These are phyloP conservation scores for Oryza brachyantha DNA, from an alignment of 176 grass and related monocot species.

Conservation along the genomic window DNA sequence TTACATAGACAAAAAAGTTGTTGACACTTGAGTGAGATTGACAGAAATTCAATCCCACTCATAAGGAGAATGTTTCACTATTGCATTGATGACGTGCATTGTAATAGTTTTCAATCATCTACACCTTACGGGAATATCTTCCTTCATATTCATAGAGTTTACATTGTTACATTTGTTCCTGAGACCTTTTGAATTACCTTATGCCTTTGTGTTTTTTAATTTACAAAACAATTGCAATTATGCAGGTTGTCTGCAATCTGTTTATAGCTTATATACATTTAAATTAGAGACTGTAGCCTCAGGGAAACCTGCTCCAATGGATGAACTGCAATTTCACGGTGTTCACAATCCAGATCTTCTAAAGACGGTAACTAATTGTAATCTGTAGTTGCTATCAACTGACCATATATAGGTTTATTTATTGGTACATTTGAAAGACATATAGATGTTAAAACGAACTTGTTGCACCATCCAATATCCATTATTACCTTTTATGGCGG, in stretches of 20 bases:
- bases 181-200: background rate
- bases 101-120: background rate
- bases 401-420: constrained; percentile 14
- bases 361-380: constrained; percentile 45
- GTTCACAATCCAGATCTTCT: constrained; percentile 55
- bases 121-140: background rate
- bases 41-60: too few relatives aligned
- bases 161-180: background rate
- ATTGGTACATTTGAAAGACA: background rate
- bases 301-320: constrained; percentile 61
- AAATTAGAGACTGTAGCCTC: constrained; percentile 62
- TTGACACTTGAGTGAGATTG: too few relatives aligned
- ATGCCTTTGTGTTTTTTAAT: constrained; percentile 1
- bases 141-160: background rate
- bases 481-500: background rate
- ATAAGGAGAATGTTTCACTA: too few relatives aligned
- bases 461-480: background rate
- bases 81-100: background rate
- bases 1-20: too few relatives aligned
- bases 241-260: constrained; percentile 69
- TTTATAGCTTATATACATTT: constrained; percentile 63
- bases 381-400: background rate
- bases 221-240: background rate
- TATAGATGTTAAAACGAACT: background rate
- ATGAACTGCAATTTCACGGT: constrained; percentile 78